Percentiles rank a stretch among this genome's conserved stretches.
Evolutionary conservation across 2,329 filamentous ascomycete species (phyloP).

Genomic region (Neophaeococcomyces aloes): DNA sequence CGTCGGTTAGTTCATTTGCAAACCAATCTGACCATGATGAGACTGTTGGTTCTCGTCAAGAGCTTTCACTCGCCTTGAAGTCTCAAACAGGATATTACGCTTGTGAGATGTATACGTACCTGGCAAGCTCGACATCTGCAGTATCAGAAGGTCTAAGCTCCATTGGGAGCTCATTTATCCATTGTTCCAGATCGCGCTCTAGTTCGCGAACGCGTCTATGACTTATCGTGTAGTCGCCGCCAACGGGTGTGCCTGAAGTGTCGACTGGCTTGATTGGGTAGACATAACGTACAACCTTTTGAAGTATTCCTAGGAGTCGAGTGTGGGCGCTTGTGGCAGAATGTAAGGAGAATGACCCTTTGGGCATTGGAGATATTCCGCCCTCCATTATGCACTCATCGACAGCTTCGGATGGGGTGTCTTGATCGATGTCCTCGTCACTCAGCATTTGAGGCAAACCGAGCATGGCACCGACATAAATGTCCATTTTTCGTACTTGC

Average conservation of each 20-base stretch:
- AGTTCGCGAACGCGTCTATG: constrained; percentile 55
- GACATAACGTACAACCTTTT: constrained; percentile 53
- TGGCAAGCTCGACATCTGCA: constrained; percentile 60
- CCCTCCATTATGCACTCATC: constrained; percentile 38
- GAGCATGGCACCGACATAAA: constrained; percentile 40
- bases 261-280: constrained; percentile 47
- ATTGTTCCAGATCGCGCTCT: constrained; percentile 51
- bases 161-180: constrained; percentile 59
- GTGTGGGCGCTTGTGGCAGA: constrained; percentile 52
- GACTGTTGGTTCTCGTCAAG: too few species aligned
- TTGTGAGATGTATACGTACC: constrained; percentile 43
- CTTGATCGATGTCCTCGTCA: constrained; percentile 42
- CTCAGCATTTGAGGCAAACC: constrained; percentile 41
- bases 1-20: constrained; percentile 6
- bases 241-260: constrained; percentile 26
- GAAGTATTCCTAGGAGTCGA: constrained; percentile 45
- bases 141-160: constrained; percentile 71
- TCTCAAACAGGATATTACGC: background rate
- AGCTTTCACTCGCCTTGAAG: too few species aligned
- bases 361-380: constrained; percentile 44
- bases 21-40: background rate
- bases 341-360: constrained; percentile 46
- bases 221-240: constrained; percentile 44
- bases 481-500: constrained; percentile 41
- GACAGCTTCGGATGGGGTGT: constrained; percentile 36